A percentile compares a stretch with the other conserved stretches of the same genome.
Conservation (phyloP, 352 stramenopile genomes). For the Thalassiosira mediterranea region DNA sequence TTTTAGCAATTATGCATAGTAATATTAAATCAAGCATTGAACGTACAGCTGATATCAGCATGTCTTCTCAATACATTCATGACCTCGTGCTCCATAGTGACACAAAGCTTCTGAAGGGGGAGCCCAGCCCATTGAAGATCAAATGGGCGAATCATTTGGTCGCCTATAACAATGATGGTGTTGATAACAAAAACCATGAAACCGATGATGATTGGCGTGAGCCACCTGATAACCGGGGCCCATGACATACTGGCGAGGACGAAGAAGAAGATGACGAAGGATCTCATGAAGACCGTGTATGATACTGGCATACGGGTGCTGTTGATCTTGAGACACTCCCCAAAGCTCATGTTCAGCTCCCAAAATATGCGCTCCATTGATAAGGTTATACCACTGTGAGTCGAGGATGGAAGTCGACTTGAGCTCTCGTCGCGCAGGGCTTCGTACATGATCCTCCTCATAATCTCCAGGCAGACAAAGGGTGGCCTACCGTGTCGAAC, state of each 20-base stretch:
- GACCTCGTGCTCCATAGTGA: slow-evolving; percentile 32
- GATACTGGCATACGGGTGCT: slow-evolving; percentile 25
- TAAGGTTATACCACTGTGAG: slow-evolving; percentile 18
- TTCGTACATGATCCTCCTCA: slow-evolving; percentile 16
- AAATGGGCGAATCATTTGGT: too few relatives aligned
- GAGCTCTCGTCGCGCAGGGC: background rate
- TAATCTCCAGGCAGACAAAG: slow-evolving; percentile 24
- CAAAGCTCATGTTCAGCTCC: slow-evolving; percentile 38
- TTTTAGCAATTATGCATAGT: too few relatives aligned
- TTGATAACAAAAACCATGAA: too few relatives aligned
- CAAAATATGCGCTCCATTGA: slow-evolving; percentile 21
- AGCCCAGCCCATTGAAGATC: too few relatives aligned
- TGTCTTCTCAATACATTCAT: slow-evolving; percentile 13
- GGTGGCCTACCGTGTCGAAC: slow-evolving; percentile 20
- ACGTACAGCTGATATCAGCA: too few relatives aligned
- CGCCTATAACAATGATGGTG: too few relatives aligned
- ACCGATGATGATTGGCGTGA: too few relatives aligned
- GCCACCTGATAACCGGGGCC: slow-evolving; percentile 15
- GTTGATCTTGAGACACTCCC: slow-evolving; percentile 36
- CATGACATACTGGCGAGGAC: slow-evolving; percentile 16
- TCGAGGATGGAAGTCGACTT: slow-evolving; percentile 2
- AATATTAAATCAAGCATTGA: too few relatives aligned
- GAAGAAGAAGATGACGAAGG: slow-evolving; percentile 40
- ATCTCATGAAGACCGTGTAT: slow-evolving; percentile 35
- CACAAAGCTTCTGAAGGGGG: slow-evolving; percentile 26